Conservation (phyloP, 2,329 filamentous ascomycete species). For the Aspergillus pseudoglaucus region DNA sequence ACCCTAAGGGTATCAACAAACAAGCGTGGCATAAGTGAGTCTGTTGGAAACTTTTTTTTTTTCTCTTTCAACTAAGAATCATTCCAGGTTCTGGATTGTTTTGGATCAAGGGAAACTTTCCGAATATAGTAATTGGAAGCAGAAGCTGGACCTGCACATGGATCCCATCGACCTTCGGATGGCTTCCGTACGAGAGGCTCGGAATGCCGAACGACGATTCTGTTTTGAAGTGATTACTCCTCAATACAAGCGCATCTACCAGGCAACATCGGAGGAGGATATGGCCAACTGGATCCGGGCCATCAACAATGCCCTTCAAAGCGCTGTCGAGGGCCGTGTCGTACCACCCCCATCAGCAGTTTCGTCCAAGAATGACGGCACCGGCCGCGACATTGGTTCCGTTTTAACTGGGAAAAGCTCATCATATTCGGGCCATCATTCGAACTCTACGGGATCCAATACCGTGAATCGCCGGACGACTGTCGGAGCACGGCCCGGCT, state of each 20-base stretch:
- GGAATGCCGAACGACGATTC: constrained; percentile 88
- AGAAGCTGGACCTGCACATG: constrained; percentile 92
- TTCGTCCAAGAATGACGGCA: constrained; percentile 45
- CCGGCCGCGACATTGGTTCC: constrained; percentile 81
- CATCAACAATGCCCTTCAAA: constrained; percentile 95
- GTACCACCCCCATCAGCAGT: constrained; percentile 42
- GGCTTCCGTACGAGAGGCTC: constrained; percentile 91
- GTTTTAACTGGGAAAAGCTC: constrained; percentile 88
- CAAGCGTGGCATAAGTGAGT: constrained; percentile 97
- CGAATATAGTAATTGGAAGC: constrained; percentile 99
- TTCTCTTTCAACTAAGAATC: background rate
- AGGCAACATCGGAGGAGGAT: constrained; percentile 95
- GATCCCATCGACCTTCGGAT: constrained; percentile 95
- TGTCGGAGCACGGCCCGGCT: constrained; percentile 76
- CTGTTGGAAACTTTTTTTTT: background rate
- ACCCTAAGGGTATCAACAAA: constrained; percentile 91
- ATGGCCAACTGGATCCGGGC: constrained; percentile 95
- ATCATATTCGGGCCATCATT: constrained; percentile 50
- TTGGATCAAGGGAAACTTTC: constrained; percentile 93
- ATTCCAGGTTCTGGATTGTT: constrained; percentile 87
- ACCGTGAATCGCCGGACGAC: constrained; percentile 79
- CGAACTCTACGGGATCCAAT: constrained; percentile 40
- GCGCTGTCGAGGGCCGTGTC: constrained; percentile 79
- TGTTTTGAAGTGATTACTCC: constrained; percentile 99
- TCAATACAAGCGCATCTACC: constrained; percentile 90